These are phyloP conservation scores for Aspergillus sp. DNA, from an alignment of 2,329 filamentous ascomycete genomes.

Conservation along the genomic window DNA sequence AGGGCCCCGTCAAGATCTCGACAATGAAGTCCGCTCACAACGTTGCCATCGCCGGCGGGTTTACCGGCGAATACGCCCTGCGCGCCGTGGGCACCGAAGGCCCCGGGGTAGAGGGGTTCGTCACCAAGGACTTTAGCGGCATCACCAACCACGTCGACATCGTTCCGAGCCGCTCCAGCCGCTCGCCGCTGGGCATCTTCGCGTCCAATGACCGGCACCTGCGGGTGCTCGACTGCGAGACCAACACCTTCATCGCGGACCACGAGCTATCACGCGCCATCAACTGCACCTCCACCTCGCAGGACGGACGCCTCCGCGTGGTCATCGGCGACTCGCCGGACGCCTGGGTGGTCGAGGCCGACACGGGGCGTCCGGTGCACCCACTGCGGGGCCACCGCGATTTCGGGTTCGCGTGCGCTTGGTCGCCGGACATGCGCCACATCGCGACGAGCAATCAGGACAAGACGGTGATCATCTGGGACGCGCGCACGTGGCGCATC, in stretches of 20 bases:
- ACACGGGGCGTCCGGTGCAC: constrained; percentile 40
- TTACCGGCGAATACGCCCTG: constrained; percentile 57
- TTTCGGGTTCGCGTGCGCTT: constrained; percentile 47
- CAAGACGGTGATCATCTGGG: constrained; percentile 47
- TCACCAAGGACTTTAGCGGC: constrained; percentile 48
- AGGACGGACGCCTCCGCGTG: constrained; percentile 43
- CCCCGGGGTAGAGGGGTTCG: constrained; percentile 43
- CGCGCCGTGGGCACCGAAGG: constrained; percentile 36
- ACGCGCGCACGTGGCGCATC: constrained; percentile 41
- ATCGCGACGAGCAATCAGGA: constrained; percentile 49
- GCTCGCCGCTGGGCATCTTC: constrained; percentile 52
- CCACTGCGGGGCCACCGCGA: constrained; percentile 41
- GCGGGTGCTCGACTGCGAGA: constrained; percentile 54
- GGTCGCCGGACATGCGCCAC: constrained; percentile 48
- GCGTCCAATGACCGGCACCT: constrained; percentile 58
- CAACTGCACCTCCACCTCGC: constrained; percentile 47
- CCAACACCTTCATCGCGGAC: constrained; percentile 38
- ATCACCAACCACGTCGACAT: constrained; percentile 61
- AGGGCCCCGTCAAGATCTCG: constrained; percentile 48
- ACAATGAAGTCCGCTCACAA: constrained; percentile 52
- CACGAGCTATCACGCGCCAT: constrained; percentile 40
- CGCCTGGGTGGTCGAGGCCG: constrained; percentile 44
- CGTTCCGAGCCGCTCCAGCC: constrained; percentile 48
- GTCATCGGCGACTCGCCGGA: constrained; percentile 45
- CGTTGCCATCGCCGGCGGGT: constrained; percentile 56